phyloP scores from a whole-genome alignment of 257 asterid species.

The Misopates orontium region DNA sequence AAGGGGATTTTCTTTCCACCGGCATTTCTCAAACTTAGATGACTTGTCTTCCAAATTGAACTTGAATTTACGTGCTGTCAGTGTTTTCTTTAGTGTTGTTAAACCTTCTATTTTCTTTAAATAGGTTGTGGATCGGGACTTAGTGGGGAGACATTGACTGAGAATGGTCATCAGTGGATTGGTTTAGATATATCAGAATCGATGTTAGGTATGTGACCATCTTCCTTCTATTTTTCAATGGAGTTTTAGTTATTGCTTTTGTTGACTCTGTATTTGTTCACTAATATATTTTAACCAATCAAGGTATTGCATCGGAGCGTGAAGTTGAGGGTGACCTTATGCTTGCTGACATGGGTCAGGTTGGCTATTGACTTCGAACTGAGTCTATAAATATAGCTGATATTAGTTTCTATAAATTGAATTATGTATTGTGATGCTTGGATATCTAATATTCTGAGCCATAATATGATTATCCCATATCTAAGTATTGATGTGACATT shows the following conservation, averaged over 20 bases:
- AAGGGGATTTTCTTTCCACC: neutral
- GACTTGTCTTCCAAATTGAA: neutral
- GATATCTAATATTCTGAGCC: neutral
- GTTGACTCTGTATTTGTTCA: slow-evolving; percentile 15
- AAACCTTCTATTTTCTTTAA: neutral
- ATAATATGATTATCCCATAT: neutral
- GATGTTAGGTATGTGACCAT: slow-evolving; percentile 62
- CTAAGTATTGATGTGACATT: neutral
- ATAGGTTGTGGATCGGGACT: slow-evolving; percentile 98
- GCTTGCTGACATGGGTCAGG: slow-evolving; percentile 98
- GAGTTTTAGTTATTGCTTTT: slow-evolving; percentile 11
- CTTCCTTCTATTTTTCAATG: neutral
- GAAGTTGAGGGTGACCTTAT: slow-evolving; percentile 92
- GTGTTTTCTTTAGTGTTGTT: neutral
- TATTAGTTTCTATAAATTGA: neutral
- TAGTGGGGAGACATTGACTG: slow-evolving; percentile 90
- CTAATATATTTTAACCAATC: slow-evolving; percentile 20
- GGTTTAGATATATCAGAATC: slow-evolving; percentile 90
- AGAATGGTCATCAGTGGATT: slow-evolving; percentile 92
- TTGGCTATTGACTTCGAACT: slow-evolving; percentile 21
- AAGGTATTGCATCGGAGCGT: slow-evolving; percentile 86
- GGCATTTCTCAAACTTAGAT: neutral
- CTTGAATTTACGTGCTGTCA: neutral
- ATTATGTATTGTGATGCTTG: neutral
- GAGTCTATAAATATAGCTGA: neutral